These are phyloP conservation scores for Citrullus amarus DNA, from an alignment of 306 rosid genomes.

Conservation along the genomic window DNA sequence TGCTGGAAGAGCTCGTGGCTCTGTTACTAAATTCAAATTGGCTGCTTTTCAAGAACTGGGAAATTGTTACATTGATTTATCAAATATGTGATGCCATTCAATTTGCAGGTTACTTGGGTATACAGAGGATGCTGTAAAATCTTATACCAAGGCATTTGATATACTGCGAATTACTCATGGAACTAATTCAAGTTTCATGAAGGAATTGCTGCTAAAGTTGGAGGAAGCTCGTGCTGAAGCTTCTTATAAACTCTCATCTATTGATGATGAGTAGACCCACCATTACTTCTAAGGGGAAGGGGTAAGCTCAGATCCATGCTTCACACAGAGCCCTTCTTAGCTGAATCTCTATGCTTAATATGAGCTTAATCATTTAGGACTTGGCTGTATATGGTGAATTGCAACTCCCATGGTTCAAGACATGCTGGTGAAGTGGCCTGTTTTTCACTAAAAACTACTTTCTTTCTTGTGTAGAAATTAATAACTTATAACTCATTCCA, in stretches of 20 bases:
- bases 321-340: not conserved
- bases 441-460: not conserved
- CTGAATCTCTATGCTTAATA: not conserved
- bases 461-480: not conserved
- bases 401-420: not conserved
- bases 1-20: not conserved
- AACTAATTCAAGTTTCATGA: constrained; percentile 53
- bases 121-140: constrained; percentile 5
- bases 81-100: not conserved
- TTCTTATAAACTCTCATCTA: constrained; percentile 38
- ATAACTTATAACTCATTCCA: no score
- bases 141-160: constrained; percentile 51
- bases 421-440: not conserved
- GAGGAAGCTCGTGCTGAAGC: constrained; percentile 92
- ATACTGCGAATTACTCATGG: constrained; percentile 75
- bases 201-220: constrained; percentile 55
- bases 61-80: not conserved
- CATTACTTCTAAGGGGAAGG: not conserved
- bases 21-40: not conserved
- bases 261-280: constrained; percentile 16
- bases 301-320: not conserved
- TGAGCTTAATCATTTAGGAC: not conserved
- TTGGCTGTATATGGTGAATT: not conserved
- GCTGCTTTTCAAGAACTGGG: not conserved
- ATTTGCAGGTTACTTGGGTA: constrained; percentile 7